These are phyloP conservation scores for Luffa aegyptiaca DNA, from an alignment of 306 rosid species.

Conservation along the genomic window DNA sequence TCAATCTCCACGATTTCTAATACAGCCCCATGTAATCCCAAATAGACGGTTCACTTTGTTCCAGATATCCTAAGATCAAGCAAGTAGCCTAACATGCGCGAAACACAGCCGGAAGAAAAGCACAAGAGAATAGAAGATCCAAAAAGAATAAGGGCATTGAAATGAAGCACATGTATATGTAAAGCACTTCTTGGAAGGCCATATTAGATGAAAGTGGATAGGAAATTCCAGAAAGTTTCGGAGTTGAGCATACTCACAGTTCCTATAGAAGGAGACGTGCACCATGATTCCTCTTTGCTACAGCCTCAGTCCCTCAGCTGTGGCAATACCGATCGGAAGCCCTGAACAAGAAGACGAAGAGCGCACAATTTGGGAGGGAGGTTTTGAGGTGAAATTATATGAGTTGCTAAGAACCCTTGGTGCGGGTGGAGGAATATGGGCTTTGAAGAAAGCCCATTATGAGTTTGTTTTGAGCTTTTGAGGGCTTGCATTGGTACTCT, in stretches of 20 bases:
- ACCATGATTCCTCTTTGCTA: not conserved
- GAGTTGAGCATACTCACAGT: not conserved
- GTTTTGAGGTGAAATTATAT: not conserved
- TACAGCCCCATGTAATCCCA: not conserved
- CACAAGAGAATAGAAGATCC: too few species aligned
- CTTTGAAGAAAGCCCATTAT: not conserved
- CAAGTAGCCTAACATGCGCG: not conserved
- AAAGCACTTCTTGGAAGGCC: not conserved
- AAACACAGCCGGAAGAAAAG: not conserved
- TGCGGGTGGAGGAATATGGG: not conserved
- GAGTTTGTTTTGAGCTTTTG: not conserved
- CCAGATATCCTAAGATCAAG: not conserved
- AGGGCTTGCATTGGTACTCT: not conserved
- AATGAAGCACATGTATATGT: not conserved
- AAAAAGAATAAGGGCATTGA: not conserved
- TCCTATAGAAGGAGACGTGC: slow-evolving; percentile 3
- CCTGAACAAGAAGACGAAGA: not conserved
- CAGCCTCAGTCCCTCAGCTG: not conserved
- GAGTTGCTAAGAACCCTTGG: too few species aligned
- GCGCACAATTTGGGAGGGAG: not conserved
- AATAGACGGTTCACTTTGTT: not conserved
- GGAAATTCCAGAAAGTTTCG: not conserved
- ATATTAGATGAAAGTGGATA: too few species aligned
- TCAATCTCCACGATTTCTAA: not conserved
- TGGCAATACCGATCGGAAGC: not conserved